Evolutionary conservation across 2,329 filamentous ascomycete species (phyloP), one percentile per base, ranked within the genome.

Genomic region (Aaosphaeria pasadenensis): DNA sequence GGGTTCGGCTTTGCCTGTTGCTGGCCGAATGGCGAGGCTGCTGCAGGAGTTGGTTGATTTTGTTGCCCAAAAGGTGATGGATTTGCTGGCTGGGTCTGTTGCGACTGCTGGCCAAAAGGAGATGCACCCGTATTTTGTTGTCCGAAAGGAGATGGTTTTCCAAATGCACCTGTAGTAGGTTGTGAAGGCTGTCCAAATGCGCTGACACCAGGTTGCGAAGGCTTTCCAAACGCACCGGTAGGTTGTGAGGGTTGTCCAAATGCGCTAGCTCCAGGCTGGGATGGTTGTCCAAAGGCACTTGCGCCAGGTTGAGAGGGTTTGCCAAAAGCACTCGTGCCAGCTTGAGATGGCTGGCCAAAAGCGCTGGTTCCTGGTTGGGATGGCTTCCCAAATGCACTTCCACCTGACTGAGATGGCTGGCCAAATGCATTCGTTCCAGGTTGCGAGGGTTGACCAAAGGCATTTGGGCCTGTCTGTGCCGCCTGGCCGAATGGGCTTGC

Each of bases 161-260:
- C 17, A 24, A 24, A 24, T 66, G 66, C 33, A 9, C 62, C 56
- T 59, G 7, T 45, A 63, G 5, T 39, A 44, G 13, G 9, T 33
- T 43, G 9, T 45, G 45, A 9, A 11, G n/a, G 6, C 24, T 47
- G 40, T 17, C 55, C 50, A 54, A 74, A 64, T 24, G 65, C 60
- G 30, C 9, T 7, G 9, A 62, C 48, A 11, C 62, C 58, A 36
- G 68, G 60, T 45, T 74, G 71, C 6, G 76, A 69, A 7, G 73
- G 57, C 47, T 78, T 71, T 1, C 75, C 72, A 46, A 78, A 77
- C 0, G 72, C 56, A 28, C 33, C 33, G n/a, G n/a, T 24, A 38
- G 68, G 60, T 46, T 74, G 72, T 6, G 76, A 69, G 6, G 73
- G 57, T 47, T 78, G 71, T 2, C 75, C 72, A 46, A 78, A 77